Evolutionary conservation across 169 alveolate species (phyloP), one percentile per base, ranked within the genome.

Genomic region (Eimeria falciformis): DNA sequence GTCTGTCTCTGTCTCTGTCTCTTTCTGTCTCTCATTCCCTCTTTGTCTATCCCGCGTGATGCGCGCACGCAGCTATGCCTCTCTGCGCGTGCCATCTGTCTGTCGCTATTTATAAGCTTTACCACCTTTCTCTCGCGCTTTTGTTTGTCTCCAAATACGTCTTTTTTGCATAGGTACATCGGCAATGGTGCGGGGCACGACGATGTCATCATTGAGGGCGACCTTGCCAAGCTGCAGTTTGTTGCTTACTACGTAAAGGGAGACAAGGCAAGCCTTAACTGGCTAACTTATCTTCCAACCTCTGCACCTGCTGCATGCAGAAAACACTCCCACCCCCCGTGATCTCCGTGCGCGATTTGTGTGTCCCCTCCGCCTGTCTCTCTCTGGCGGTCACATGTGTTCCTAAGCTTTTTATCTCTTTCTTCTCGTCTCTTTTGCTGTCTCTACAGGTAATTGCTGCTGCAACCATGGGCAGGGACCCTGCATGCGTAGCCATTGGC

Each of bases 211-310:
- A 33, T 81, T 2, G 95, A 92, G 50, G 95, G 95, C 46, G 95
- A 92, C 50, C 25, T 92, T 9, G 81, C 77, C 33, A 69, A 66
- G 85, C 43, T 43, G n/a, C 65, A 73, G 75, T 93, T 93, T 40
- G 92, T 93, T n/a, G 95, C 95, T 43, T 93, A 93, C 62, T 93
- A 92, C 56, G 43, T 56, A 43, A 82, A 89, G 62, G 87, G 62
- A 25, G 90, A 83, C 46, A 33, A 58, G 56, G 90, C 29, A 43
- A 86, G 90, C 46, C 47, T 50, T 11, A 68, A 17, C 79, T 27
- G 47, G 3, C 79, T 23, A 23, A 23, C 43, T 62, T 4, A 33
- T 33, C 40, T 1, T 2, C 40, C 2, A 33, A 33, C 40, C 40
- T 18, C 21, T 53, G 62, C 62, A 14, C 23, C 62, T 53, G 62